Base-by-base conservation (phyloP, 306 rosid species). In the Gillenia trifoliata region DNA sequence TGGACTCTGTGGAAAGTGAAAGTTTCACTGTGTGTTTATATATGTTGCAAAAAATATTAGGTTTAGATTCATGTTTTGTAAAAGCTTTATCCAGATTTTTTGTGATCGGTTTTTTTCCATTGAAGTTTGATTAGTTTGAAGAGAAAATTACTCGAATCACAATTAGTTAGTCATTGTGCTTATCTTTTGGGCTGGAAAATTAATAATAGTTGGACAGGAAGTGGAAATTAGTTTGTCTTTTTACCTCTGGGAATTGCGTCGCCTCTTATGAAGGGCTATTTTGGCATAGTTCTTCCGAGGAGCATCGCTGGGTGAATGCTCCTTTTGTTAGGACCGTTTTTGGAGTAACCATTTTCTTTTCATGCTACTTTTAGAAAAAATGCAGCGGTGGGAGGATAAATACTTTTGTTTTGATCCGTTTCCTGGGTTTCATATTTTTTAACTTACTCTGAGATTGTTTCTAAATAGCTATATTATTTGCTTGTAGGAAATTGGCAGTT, bases 401-500 rank as follows among this genome's bases (percentile, higher is more conserved):
- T 26, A 12, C 0, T 52, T 11, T 29, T 74, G 70, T 20, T 41
- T 0, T 68, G 20, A 11, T 47, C n/a, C 5, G 2, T 22, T 0
- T 5, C 6, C 0, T 54, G 61, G 6, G 17, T 71, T 59, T 22
- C 3, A 6, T 2, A 15, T 25, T 61, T 61, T 11, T 49, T 33
- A 5, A 30, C 6, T 2, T 45, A 25, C 4, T 23, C 6, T 5
- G 20, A 26, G 19, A 1, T 0, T 56, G 45, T 43, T 61, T 12
- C 45, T 22, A 4, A 20, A 62, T 50, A 25, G 8, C 19, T 70
- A 8, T 71, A 0, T 77, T 17, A 5, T 66, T 74, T 73, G 8
- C 17, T 45, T 63, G 43, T 72, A 83, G 89, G 80, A 79, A 75
- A 45, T 81, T 86, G 83, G 85, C 88, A 76, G 79, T 81, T 76